phyloP scores from a whole-genome alignment of 371 early-diverging fungal species.

The Syncephalis plumigaleata region DNA sequence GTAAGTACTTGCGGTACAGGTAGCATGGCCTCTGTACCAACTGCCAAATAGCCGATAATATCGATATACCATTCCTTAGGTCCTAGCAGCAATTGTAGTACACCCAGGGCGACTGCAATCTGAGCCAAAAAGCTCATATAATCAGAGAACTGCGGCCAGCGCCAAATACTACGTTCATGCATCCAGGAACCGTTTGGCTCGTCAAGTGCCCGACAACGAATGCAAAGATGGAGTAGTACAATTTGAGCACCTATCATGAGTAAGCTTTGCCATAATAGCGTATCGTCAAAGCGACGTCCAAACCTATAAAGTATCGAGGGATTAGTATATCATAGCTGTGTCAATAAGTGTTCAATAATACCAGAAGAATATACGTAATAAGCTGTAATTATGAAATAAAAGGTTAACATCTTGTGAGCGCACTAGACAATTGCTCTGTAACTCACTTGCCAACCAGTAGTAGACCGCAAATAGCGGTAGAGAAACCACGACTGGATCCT shows the following conservation, averaged over 20 bases:
- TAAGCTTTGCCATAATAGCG: constrained; percentile 34
- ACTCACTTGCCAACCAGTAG: constrained; percentile 17
- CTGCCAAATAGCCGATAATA: constrained; percentile 14
- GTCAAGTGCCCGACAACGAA: constrained; percentile 10
- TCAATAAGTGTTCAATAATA: too few relatives aligned
- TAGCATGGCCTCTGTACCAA: constrained; percentile 37
- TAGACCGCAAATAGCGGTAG: constrained; percentile 20
- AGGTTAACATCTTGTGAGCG: too few relatives aligned
- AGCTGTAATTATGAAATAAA: too few relatives aligned
- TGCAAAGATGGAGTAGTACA: constrained; percentile 24
- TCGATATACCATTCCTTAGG: constrained; percentile 14
- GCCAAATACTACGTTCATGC: constrained; percentile 2
- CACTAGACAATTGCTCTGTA: too few relatives aligned
- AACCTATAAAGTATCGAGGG: constrained; percentile 20
- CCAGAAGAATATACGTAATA: constrained; percentile 39
- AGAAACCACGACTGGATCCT: constrained; percentile 13
- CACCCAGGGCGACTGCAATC: constrained; percentile 15
- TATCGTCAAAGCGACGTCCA: constrained; percentile 32
- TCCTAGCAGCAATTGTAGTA: constrained; percentile 14
- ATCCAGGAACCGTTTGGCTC: constrained; percentile 2
- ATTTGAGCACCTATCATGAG: constrained; percentile 36
- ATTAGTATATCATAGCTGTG: too few relatives aligned
- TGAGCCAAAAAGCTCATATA: constrained; percentile 24
- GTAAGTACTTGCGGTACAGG: constrained; percentile 40
- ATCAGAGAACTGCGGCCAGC: constrained; percentile 4